A percentile compares a stretch with the other conserved stretches of the same genome.
Conservation (phyloP, 495 filamentous ascomycete species). For the Neurospora africana region DNA sequence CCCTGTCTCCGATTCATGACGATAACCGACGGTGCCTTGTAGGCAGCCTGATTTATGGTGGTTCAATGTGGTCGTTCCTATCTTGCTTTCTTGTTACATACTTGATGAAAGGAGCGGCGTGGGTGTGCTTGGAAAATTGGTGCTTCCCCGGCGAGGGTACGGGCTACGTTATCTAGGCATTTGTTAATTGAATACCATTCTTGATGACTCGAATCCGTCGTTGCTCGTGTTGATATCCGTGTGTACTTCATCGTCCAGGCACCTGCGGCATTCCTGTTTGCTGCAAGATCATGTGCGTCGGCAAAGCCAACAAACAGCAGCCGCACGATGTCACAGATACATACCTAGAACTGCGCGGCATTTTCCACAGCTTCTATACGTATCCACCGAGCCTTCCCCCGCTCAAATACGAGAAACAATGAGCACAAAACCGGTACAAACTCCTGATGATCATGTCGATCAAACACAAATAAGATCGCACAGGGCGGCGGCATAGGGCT, state of each 20-base stretch:
- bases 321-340: not conserved
- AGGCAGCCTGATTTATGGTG: not conserved
- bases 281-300: not conserved
- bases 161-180: not conserved
- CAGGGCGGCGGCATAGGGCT: not conserved
- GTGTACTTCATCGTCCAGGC: too few relatives aligned
- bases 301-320: not conserved
- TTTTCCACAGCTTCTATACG: too few relatives aligned
- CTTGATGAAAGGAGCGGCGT: not conserved
- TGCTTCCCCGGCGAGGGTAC: not conserved
- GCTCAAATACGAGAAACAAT: not conserved
- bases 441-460: not conserved
- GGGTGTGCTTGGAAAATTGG: not conserved
- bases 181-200: not conserved
- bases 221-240: not conserved
- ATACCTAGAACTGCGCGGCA: not conserved
- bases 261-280: not conserved
- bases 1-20: slow-evolving; percentile 4
- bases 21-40: slow-evolving; percentile 10
- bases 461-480: not conserved
- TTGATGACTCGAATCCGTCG: not conserved
- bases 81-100: slow-evolving; percentile 1
- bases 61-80: not conserved
- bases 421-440: not conserved
- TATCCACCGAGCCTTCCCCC: too few relatives aligned